phyloP scores from a whole-genome alignment of 306 rosid species.

The Mimosa bimucronata region DNA sequence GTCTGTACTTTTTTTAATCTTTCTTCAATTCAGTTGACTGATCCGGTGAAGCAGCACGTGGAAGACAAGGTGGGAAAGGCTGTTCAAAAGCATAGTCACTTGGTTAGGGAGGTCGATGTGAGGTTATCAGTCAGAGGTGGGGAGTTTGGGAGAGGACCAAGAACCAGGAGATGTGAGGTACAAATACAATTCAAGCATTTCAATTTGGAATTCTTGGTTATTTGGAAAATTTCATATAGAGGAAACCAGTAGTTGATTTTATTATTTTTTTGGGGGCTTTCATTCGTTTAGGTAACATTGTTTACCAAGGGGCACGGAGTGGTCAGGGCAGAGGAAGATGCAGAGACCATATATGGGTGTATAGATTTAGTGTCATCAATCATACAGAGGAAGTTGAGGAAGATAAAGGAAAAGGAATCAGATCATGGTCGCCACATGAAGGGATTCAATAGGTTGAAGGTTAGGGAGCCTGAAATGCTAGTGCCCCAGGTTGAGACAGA shows the following conservation, averaged over 20 bases:
- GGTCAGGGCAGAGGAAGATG: slow-evolving; percentile 86
- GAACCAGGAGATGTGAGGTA: slow-evolving; percentile 84
- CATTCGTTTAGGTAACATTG: slow-evolving; percentile 67
- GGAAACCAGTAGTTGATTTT: neutral
- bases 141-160: slow-evolving; percentile 86
- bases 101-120: slow-evolving; percentile 90
- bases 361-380: slow-evolving; percentile 88
- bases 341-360: slow-evolving; percentile 76
- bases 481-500: slow-evolving; percentile 43
- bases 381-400: slow-evolving; percentile 93
- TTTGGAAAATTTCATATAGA: neutral
- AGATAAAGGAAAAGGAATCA: slow-evolving; percentile 84
- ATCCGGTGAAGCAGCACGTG: slow-evolving; percentile 75
- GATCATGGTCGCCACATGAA: slow-evolving; percentile 97
- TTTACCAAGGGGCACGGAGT: slow-evolving; percentile 89
- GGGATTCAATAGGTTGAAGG: slow-evolving; percentile 75
- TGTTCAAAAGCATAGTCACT: slow-evolving; percentile 77
- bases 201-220: neutral
- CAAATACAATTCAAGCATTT: neutral
- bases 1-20: slow-evolving; percentile 20
- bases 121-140: slow-evolving; percentile 89
- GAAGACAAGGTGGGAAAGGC: slow-evolving; percentile 93
- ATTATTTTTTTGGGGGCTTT: neutral
- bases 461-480: slow-evolving; percentile 54
- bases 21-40: slow-evolving; percentile 75